Base-by-base conservation (phyloP, 2,329 filamentous ascomycete species). In the Ceratocystis cubensis region DNA sequence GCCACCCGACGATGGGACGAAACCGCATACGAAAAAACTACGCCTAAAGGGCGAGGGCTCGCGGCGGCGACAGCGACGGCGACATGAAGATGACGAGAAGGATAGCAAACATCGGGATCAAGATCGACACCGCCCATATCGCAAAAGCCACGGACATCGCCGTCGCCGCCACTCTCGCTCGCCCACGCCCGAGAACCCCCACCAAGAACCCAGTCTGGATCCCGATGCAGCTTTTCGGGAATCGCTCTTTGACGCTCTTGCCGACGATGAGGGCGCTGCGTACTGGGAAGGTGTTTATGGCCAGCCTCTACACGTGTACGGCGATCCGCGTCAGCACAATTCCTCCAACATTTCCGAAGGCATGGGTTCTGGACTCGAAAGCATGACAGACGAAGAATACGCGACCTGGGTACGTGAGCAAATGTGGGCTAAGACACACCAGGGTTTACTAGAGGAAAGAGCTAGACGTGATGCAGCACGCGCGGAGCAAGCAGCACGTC, bases 241-340 rank as follows among this genome's bases (percentile, higher is more conserved):
- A 75, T 96, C 91, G 0, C 85, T 99, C 4, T 97, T 97, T 77
- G 94, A 99, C 75, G 94, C 94, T 41, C 87, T 99, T 76, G 93
- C 91, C 46, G 94, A 99, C 75, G 93, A 97, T 73, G 94, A 99
- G 76, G 94, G 93, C 61, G 94, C 94, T 1, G 84, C 86, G 6
- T 99, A 94, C 78, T 99, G 94, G 94, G 88, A 96, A 75, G 84
- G 85, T 17, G 89, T 99, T n/a, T 99, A 97, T 76, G 92, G 91
- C 0, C 93, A 97, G 74, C 93, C 94, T 0, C 88, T 97, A 63
- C 91, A 96, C 75, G 83, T 85, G 5, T 96, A 95, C 73, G 74
- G 83, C 0, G 41, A 33, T 44, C 63, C 59, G 2, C 63, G 64
- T 10, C 75, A 70, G 72, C 13, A 13, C 37, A 41, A 13, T 41